phyloP scores from a whole-genome alignment of 2,329 filamentous ascomycete species.

The Colletotrichum australisinense region DNA sequence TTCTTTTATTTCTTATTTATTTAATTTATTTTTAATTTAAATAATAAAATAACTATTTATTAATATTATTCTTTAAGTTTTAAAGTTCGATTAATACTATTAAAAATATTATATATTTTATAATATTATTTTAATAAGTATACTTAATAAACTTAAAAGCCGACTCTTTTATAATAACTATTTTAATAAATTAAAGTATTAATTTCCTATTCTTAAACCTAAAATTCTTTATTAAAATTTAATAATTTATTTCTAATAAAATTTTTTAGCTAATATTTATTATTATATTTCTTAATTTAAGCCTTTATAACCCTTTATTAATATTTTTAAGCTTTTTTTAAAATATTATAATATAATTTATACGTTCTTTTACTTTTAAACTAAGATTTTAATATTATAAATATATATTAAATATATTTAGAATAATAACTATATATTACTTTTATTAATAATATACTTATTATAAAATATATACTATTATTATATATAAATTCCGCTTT shows the following conservation, averaged over 20 bases:
- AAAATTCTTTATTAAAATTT: too few species aligned
- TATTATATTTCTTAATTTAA: not conserved
- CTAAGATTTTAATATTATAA: not conserved
- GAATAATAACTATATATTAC: not conserved
- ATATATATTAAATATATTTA: not conserved
- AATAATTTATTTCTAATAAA: not conserved
- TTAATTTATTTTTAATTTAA: not conserved
- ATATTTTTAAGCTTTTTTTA: not conserved
- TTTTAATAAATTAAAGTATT: not conserved
- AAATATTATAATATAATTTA: not conserved
- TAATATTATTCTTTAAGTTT: not conserved
- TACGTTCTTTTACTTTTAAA: not conserved
- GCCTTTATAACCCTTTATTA: not conserved
- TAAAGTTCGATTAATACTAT: not conserved
- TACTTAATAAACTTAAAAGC: not conserved
- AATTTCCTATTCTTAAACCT: not conserved
- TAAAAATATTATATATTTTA: not conserved
- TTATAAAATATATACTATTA: not conserved
- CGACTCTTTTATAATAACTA: not conserved
- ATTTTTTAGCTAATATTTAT: not conserved
- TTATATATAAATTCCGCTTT: not conserved
- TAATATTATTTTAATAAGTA: not conserved
- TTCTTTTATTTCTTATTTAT: not conserved
- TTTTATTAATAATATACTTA: slow-evolving; percentile 1
- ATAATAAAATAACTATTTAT: not conserved